Evolutionary conservation across 306 rosid species (phyloP).

Genomic region (Quillaja saponaria): DNA sequence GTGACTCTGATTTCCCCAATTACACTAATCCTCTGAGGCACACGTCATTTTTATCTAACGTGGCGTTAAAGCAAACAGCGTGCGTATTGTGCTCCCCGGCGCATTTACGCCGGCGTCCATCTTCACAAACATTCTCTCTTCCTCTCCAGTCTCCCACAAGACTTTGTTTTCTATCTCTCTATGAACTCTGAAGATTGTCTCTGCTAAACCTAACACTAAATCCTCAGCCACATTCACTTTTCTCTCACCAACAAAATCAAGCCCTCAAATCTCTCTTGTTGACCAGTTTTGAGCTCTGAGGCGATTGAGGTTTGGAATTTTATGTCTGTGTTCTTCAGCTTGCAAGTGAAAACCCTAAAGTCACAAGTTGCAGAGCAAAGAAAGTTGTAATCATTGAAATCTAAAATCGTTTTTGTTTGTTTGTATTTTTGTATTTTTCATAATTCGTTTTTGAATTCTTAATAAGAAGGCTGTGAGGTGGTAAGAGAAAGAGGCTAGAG

Average conservation of each 20-base stretch:
- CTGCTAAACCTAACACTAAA: background rate
- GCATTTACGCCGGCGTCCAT: background rate
- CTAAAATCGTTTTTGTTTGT: no score
- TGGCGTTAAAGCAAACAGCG: background rate
- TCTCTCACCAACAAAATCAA: no score
- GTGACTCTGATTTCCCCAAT: background rate
- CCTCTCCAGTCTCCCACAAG: background rate
- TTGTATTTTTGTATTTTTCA: no score
- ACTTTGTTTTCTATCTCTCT: background rate
- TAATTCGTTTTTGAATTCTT: constrained; percentile 1
- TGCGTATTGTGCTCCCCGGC: constrained; percentile 16
- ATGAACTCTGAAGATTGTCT: background rate
- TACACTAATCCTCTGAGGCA: constrained; percentile 17
- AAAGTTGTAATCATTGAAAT: no score
- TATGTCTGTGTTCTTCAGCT: no score
- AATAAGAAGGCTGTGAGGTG: constrained; percentile 36
- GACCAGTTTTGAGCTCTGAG: no score
- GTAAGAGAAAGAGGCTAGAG: background rate
- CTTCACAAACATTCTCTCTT: background rate
- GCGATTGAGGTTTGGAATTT: no score
- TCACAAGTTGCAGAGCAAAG: no score
- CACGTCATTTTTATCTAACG: constrained; percentile 7
- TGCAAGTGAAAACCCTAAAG: no score
- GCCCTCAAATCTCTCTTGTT: no score
- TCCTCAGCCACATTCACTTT: background rate